Conservation (phyloP, 768 basidiomycete genomes). For the Boletus huronensis region DNA sequence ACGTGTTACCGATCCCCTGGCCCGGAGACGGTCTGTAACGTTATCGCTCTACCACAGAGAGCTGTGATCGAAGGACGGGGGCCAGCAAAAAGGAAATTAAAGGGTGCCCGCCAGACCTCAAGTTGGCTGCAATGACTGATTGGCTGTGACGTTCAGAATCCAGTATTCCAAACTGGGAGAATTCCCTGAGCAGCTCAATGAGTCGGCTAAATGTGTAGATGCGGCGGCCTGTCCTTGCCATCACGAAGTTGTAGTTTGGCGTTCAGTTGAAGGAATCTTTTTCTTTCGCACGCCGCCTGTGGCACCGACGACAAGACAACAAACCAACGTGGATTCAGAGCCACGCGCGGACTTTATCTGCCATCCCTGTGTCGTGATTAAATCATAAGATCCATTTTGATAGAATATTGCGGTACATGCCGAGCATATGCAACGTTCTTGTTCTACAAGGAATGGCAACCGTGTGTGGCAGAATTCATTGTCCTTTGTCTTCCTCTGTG, state of each 20-base stretch:
- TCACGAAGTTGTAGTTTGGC: background rate
- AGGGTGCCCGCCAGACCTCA: background rate
- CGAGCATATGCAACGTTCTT: constrained; percentile 9
- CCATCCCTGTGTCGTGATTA: background rate
- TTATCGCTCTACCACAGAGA: background rate
- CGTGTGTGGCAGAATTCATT: constrained; percentile 2
- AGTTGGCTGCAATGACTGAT: background rate
- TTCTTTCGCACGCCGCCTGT: background rate
- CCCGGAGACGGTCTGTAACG: background rate
- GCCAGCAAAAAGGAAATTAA: background rate
- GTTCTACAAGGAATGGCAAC: background rate
- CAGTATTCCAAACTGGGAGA: background rate
- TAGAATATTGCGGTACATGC: background rate
- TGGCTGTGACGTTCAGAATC: background rate
- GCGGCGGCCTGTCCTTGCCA: constrained; percentile 6
- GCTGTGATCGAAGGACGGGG: background rate
- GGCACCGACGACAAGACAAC: background rate
- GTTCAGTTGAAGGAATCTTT: background rate
- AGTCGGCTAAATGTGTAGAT: background rate
- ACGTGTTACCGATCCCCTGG: constrained; percentile 9
- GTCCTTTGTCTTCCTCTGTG: constrained; percentile 5
- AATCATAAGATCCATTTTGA: constrained; percentile 9
- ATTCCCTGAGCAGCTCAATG: background rate
- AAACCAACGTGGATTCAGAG: background rate
- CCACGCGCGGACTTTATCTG: constrained; percentile 14